phyloP scores from a whole-genome alignment of 2,329 filamentous ascomycete species.

The Conoideocrella luteorostrata region DNA sequence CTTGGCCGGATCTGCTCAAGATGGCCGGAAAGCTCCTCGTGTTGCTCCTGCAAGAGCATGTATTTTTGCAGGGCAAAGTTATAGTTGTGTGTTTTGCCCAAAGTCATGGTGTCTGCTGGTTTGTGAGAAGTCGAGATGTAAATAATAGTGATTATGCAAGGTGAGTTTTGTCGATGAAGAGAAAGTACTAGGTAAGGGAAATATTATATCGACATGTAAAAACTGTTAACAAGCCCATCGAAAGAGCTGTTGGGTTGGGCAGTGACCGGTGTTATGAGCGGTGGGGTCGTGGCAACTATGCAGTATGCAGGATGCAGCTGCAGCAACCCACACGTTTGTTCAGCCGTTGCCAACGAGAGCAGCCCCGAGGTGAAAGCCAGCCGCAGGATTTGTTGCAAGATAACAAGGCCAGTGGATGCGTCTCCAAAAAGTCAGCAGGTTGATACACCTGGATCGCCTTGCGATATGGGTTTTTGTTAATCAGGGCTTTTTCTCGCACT shows the following conservation, averaged over 20 bases:
- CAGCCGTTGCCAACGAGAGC: conserved; percentile 9
- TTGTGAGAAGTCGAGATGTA: background rate
- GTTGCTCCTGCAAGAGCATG: conserved; percentile 46
- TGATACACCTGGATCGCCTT: background rate
- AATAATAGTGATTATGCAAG: background rate
- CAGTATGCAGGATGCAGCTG: conserved; percentile 9
- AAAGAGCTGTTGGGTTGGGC: conserved; percentile 4
- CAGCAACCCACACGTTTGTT: conserved; percentile 6
- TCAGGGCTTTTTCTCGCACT: background rate
- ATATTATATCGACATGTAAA: conserved; percentile 10
- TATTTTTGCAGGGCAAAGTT: conserved; percentile 49
- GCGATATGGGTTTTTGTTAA: background rate
- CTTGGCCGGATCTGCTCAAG: conserved; percentile 45
- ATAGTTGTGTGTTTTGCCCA: conserved; percentile 24
- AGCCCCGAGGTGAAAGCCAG: conserved; percentile 2
- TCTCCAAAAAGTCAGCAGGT: conserved; percentile 1
- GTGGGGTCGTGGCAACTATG: conserved; percentile 1
- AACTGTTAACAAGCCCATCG: conserved; percentile 5
- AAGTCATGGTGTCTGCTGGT: conserved; percentile 21
- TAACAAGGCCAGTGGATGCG: background rate
- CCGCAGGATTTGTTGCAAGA: conserved; percentile 5
- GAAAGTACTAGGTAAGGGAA: background rate
- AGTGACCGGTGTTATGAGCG: conserved; percentile 3
- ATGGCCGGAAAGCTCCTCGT: conserved; percentile 44
- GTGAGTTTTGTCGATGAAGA: background rate